Evolutionary conservation across 2,329 filamentous ascomycete species (phyloP).

Genomic region (Akanthomyces lecanii): DNA sequence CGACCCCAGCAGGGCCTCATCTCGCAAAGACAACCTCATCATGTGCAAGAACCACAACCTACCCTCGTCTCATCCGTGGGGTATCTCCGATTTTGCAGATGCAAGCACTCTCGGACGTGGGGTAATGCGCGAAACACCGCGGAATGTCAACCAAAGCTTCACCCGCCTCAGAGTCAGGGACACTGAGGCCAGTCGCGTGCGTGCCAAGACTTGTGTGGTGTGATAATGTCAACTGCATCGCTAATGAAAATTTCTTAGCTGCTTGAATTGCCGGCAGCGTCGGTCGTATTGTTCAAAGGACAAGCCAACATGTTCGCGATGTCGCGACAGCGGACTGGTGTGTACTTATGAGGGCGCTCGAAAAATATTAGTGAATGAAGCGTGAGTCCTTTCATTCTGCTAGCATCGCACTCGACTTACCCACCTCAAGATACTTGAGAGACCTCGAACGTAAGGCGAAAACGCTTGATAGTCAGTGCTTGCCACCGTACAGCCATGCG

Average conservation of each 20-base stretch:
- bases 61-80: neutral
- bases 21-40: neutral
- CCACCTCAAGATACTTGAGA: slow-evolving; percentile 28
- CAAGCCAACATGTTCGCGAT: slow-evolving; percentile 32
- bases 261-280: slow-evolving; percentile 32
- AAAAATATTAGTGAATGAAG: slow-evolving; percentile 33
- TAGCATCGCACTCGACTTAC: neutral
- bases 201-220: slow-evolving; percentile 7
- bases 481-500: neutral
- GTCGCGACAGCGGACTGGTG: slow-evolving; percentile 27
- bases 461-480: slow-evolving; percentile 26
- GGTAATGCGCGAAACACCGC: neutral
- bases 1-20: neutral
- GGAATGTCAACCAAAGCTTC: slow-evolving; percentile 7
- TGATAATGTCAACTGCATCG: neutral
- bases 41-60: neutral
- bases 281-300: slow-evolving; percentile 36
- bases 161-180: slow-evolving; percentile 1
- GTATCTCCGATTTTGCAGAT: slow-evolving; percentile 2
- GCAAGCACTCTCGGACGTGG: neutral
- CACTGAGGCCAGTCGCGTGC: slow-evolving; percentile 27
- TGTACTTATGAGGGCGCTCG: slow-evolving; percentile 34
- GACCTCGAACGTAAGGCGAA: slow-evolving; percentile 32
- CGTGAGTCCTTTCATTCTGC: slow-evolving; percentile 20
- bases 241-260: slow-evolving; percentile 23